Conservation (phyloP, 768 basidiomycete species). For the Auricularia cornea region DNA sequence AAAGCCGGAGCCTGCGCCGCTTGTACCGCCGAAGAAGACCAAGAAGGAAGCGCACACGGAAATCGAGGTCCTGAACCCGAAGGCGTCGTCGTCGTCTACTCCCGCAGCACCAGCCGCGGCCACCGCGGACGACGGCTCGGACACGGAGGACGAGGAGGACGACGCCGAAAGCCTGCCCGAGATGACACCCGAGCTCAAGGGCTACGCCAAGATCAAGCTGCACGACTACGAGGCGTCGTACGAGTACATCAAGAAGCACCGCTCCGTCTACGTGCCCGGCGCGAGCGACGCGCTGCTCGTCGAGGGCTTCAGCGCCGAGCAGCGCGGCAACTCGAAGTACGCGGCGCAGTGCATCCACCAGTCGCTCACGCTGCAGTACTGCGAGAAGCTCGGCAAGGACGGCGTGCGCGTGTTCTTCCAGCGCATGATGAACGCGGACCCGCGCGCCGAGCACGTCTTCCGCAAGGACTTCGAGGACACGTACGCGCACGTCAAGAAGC, state of each 20-base stretch:
- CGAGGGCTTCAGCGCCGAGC: no score
- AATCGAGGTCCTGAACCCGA: conserved; percentile 71
- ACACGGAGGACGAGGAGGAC: conserved; percentile 31
- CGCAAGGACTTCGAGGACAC: no score
- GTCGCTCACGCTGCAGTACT: no score
- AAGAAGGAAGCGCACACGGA: conserved; percentile 43
- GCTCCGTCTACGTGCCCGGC: conserved; percentile 76
- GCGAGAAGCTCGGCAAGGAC: no score
- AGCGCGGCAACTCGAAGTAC: no score
- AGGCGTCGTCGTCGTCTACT: conserved; percentile 26
- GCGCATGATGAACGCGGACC: no score
- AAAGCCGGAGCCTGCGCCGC: conserved; percentile 57
- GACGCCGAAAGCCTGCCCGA: conserved; percentile 66
- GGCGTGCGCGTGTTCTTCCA: no score
- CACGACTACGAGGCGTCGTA: conserved; percentile 71
- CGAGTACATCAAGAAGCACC: conserved; percentile 77
- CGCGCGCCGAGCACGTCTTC: no score
- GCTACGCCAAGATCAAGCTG: conserved; percentile 68
- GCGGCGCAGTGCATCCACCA: no score
- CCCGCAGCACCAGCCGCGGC: conserved; percentile 18
- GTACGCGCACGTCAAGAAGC: conserved; percentile 67
- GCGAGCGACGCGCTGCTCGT: conserved; percentile 83
- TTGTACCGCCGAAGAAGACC: conserved; percentile 39
- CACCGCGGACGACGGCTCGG: conserved; percentile 15
- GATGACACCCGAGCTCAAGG: conserved; percentile 67